Percentiles rank a stretch among this genome's conserved stretches.
Conservation (phyloP, 2,329 filamentous ascomycete species). For the Diplodia seriata region DNA sequence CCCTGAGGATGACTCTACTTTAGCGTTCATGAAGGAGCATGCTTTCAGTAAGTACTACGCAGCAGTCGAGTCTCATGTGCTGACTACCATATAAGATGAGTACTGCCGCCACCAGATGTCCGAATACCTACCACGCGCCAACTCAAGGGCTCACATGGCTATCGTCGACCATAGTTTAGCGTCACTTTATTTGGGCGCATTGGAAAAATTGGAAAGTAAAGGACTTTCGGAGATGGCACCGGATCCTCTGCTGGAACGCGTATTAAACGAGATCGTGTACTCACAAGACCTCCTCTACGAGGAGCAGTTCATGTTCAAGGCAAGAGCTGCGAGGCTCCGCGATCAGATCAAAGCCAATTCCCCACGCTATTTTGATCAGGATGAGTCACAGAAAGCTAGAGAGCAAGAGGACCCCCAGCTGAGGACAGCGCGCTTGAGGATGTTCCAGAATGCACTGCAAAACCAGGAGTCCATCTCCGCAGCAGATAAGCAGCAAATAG, state of each 20-base stretch:
- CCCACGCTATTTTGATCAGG: slow-evolving; percentile 9
- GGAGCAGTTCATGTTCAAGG: slow-evolving; percentile 19
- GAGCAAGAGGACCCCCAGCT: background rate
- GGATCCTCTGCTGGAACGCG: slow-evolving; percentile 16
- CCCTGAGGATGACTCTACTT: background rate
- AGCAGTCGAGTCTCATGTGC: background rate
- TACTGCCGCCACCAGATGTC: slow-evolving; percentile 21
- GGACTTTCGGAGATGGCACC: background rate
- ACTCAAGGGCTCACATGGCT: no score
- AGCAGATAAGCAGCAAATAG: slow-evolving; percentile 1
- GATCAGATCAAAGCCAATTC: background rate
- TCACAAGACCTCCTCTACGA: slow-evolving; percentile 16
- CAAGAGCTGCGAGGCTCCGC: slow-evolving; percentile 2
- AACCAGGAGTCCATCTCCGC: background rate
- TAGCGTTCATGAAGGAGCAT: slow-evolving; percentile 27
- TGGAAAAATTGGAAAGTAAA: slow-evolving; percentile 14
- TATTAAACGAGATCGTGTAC: slow-evolving; percentile 1
- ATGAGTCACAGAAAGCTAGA: slow-evolving; percentile 2
- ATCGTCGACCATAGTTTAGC: slow-evolving; percentile 23
- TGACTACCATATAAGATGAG: slow-evolving; percentile 3
- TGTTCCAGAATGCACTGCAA: slow-evolving; percentile 10
- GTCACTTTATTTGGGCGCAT: slow-evolving; percentile 17
- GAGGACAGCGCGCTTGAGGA: background rate
- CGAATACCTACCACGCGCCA: slow-evolving; percentile 18
- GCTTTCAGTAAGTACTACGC: slow-evolving; percentile 8